Base-by-base conservation (phyloP, 2,329 filamentous ascomycete genomes). In the Sclerotinia glacialis region DNA sequence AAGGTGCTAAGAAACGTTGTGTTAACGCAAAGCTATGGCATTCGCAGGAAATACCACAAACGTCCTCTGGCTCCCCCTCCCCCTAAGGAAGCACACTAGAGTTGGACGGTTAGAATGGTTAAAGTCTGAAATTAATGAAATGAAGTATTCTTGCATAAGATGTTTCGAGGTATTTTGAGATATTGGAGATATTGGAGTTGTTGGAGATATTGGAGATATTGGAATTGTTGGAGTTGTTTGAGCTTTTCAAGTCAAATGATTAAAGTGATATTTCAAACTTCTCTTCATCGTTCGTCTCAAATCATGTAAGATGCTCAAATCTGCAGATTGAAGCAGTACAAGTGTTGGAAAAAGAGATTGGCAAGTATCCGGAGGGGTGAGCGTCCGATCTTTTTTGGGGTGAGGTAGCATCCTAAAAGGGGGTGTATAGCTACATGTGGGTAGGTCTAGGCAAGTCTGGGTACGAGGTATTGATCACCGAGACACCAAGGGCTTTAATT, bases 291-390 rank as follows among this genome's bases (percentile, higher is more conserved):
- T 50, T 49, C 58, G 44, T 61, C 58, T 61, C 58, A 26, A 49
- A 61, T 26, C 58, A 37, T 49, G 60, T 42, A 53, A 42, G 47
- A 62, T 40, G 16, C 2, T 42, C 23, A 18, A 23, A 28, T 53
- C 23, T 42, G 23, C 28, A 26, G n/a, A 21, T 37, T 60, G 56
- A 47, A 60, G 56, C 56, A 47, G 37, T 23, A 21, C 28, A 49
- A 47, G 52, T 65, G 44, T 65, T 53, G 67, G 65, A 58, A 64
- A 62, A 50, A 58, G 70, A 71, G 61, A 72, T 71, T 72, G 64
- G 54, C 59, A 37, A 46, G 40, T 66, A 64, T 67, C 67, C 70
- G 71, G 71, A 72, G 71, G 70, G 68, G 59, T 60, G 58, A 68
- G 26, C 34, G 64, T 70, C 71, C 71, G 70, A 68, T 66, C 31